Percentiles rank a stretch among this genome's conserved stretches.
Conservation (phyloP, 1,284 basidiomycete genomes). For the Pascua sp. region DNA sequence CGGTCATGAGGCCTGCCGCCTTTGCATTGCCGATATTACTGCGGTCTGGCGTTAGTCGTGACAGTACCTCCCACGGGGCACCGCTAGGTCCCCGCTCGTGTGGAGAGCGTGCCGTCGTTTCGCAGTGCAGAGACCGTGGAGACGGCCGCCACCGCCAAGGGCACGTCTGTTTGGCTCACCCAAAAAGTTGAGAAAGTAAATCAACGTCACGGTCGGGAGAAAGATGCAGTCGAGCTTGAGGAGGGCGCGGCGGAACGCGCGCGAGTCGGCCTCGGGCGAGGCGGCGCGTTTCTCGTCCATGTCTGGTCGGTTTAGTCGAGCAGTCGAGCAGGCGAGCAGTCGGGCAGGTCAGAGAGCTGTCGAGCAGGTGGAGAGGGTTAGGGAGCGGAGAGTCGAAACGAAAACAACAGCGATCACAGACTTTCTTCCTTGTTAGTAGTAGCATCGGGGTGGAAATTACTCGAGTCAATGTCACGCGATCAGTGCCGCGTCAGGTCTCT, state of each 20-base stretch:
- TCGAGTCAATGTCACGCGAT: too few species aligned
- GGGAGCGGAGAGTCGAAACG: too few species aligned
- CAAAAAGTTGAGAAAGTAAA: conserved; percentile 52
- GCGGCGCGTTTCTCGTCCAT: not conserved
- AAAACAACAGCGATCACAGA: too few species aligned
- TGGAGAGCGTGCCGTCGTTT: not conserved
- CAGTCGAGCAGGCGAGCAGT: too few species aligned
- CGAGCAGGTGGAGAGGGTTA: too few species aligned
- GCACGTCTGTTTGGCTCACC: conserved; percentile 38
- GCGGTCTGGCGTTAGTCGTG: conserved; percentile 5
- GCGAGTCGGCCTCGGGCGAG: not conserved
- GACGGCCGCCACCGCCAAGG: not conserved
- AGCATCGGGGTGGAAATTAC: too few species aligned
- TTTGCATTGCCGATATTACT: conserved; percentile 58
- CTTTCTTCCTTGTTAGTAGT: too few species aligned
- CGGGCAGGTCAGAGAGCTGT: too few species aligned
- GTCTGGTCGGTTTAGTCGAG: not conserved
- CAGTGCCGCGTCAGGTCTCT: too few species aligned
- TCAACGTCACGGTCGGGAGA: conserved; percentile 23
- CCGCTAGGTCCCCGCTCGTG: too few species aligned
- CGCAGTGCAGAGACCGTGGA: not conserved
- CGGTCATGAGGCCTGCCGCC: conserved; percentile 55
- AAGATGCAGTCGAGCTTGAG: conserved; percentile 29
- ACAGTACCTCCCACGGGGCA: not conserved
- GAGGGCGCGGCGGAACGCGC: conserved; percentile 12